Evolutionary conservation across 164 flowering plant species (phyloP).

Genomic region (Amborella trichopoda): DNA sequence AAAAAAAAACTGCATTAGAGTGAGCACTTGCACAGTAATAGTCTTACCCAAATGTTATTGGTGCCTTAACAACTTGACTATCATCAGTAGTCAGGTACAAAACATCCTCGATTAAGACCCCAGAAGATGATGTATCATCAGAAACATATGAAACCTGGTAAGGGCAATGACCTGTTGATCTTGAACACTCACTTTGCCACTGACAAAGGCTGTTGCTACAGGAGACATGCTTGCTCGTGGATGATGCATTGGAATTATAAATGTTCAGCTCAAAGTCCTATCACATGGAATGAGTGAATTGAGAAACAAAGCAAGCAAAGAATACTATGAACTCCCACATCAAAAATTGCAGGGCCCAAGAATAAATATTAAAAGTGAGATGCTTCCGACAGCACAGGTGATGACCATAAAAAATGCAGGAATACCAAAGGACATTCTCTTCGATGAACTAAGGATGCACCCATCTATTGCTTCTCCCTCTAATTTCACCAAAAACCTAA

Average conservation of each 20-base stretch:
- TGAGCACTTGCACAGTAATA: background rate
- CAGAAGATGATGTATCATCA: slow-evolving; percentile 53
- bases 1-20: background rate
- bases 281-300: background rate
- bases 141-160: slow-evolving; percentile 61
- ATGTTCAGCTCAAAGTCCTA: slow-evolving; percentile 41
- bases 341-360: background rate
- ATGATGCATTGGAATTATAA: slow-evolving; percentile 64
- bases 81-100: slow-evolving; percentile 56
- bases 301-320: background rate
- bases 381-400: background rate
- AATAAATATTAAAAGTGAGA: background rate
- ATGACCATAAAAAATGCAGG: background rate
- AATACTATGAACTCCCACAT: background rate
- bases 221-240: slow-evolving; percentile 44
- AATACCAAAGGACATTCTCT: background rate
- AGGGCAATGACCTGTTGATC: slow-evolving; percentile 28
- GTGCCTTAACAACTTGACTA: slow-evolving; percentile 28
- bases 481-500: too few species aligned
- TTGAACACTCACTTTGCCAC: slow-evolving; percentile 24
- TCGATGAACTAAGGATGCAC: background rate
- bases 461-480: too few species aligned
- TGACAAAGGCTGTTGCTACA: slow-evolving; percentile 50
- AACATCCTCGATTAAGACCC: slow-evolving; percentile 67
- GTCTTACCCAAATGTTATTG: slow-evolving; percentile 66